These are phyloP conservation scores for Leishmania guyanensis DNA, from an alignment of 208 protist species.

Conservation along the genomic window DNA sequence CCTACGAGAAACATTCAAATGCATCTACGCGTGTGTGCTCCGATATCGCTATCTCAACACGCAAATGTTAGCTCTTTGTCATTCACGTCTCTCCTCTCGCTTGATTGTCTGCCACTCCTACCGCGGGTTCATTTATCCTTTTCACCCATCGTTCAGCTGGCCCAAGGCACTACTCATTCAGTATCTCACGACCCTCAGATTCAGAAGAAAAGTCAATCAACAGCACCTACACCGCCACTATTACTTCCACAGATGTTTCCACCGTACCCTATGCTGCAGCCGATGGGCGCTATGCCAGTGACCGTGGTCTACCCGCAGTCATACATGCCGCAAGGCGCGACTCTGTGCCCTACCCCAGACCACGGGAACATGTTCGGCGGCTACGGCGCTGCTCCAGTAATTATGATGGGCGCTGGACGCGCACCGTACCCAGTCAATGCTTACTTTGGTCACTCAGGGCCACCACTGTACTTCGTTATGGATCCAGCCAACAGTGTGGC, in stretches of 20 bases:
- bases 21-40: background rate
- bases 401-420: constrained; percentile 12
- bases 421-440: constrained; percentile 7
- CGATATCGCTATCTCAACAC: background rate
- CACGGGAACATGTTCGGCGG: constrained; percentile 20
- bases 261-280: constrained; percentile 14
- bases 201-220: background rate
- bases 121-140: background rate
- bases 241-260: constrained; percentile 16
- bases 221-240: background rate
- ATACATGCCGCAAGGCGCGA: constrained; percentile 13
- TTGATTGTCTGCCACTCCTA: background rate
- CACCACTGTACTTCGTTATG: constrained; percentile 33
- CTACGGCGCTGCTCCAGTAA: constrained; percentile 14
- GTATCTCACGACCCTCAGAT: background rate
- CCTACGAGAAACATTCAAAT: background rate
- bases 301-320: constrained; percentile 26
- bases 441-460: constrained; percentile 12
- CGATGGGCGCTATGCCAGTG: constrained; percentile 22
- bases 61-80: background rate
- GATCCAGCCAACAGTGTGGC: constrained; percentile 8
- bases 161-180: background rate
- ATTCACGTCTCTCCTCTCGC: background rate
- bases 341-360: constrained; percentile 11
- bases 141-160: background rate